Base-by-base conservation (phyloP, 225 moss, liverwort and hornwort species). In the Antitrichia curtipendula region DNA sequence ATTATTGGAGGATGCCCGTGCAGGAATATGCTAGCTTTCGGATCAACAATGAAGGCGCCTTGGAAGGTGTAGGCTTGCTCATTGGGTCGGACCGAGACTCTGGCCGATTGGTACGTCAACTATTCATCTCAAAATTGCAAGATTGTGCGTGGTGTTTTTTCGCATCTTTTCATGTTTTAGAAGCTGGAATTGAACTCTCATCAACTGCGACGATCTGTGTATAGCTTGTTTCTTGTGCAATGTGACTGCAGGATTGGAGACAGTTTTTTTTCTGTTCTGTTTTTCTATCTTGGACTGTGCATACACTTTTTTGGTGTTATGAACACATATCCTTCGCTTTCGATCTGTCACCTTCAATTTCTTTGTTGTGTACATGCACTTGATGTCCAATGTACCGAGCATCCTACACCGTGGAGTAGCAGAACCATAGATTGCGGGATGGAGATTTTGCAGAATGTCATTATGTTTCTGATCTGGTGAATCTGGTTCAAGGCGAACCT, bases 21-120 rank as follows among this genome's bases (percentile, higher is more conserved):
- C 92, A 97, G 95, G 98, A 99, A 32, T 99, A 99, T 75, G 94
- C 95, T 78, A 99, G 92, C 87, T 99, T 99, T 85, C 95, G 96
- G 38, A 96, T 99, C 70, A 97, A 92, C 92, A 97, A 96, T 86
- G 96, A 99, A 86, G 98, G 98, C 86, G 94, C 98, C 54, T 87
- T 99, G 92, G 96, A 99, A 90, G 98, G 98, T 72, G 97, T 99
- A 22, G 98, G 98, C 52, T 88, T 99, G 84, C 94, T 97, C 77
- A 97, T 99, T 89, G 96, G 95, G 73, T 93, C 96, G 41, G 97
- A 99, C 87, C 94, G 94, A 73, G 94, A 95, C 69, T 97, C 98
- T 50, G 98, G 98, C 76, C 97, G 97, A 84, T 87, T 98, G 96
- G 97, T 97, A 94, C 64, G 86, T 90, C 77, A 41, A 78, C 43